phyloP scores from a whole-genome alignment of 2,329 filamentous ascomycete species.

The Ilyonectria destructans region DNA sequence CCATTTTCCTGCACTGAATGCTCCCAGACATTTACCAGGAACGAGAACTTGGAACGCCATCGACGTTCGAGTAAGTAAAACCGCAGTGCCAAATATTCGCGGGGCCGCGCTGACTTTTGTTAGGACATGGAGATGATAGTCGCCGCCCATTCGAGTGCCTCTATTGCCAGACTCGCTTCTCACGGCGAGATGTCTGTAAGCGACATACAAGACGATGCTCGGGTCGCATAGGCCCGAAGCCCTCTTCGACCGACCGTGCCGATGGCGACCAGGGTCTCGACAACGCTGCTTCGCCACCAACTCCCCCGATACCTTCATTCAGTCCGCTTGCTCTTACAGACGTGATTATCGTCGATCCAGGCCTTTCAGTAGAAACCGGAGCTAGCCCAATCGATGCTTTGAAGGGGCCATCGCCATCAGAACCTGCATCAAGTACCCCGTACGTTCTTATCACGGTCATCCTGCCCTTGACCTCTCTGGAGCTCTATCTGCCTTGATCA shows the following conservation, averaged over 20 bases:
- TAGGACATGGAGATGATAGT: constrained; percentile 41
- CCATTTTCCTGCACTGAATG: constrained; percentile 15
- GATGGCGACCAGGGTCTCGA: neutral
- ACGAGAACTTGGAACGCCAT: constrained; percentile 45
- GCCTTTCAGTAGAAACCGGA: neutral
- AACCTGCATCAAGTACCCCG: neutral
- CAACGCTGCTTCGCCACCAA: neutral
- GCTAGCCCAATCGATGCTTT: neutral
- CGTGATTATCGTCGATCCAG: neutral
- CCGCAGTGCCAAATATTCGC: neutral
- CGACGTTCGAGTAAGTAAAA: constrained; percentile 38
- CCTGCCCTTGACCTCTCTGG: neutral
- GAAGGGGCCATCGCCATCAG: neutral
- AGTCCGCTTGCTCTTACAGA: neutral
- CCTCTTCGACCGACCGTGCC: constrained; percentile 1
- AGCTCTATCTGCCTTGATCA: too few relatives aligned
- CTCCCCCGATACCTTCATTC: neutral
- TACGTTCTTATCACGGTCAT: neutral
- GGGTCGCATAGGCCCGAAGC: constrained; percentile 1
- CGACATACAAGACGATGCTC: constrained; percentile 37
- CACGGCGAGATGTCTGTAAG: constrained; percentile 41
- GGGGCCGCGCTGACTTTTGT: neutral
- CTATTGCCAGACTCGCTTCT: constrained; percentile 39
- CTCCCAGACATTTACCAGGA: constrained; percentile 8
- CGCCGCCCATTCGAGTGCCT: constrained; percentile 41